Conservation (phyloP, 495 filamentous ascomycete genomes). For the Immersiella caudata region DNA sequence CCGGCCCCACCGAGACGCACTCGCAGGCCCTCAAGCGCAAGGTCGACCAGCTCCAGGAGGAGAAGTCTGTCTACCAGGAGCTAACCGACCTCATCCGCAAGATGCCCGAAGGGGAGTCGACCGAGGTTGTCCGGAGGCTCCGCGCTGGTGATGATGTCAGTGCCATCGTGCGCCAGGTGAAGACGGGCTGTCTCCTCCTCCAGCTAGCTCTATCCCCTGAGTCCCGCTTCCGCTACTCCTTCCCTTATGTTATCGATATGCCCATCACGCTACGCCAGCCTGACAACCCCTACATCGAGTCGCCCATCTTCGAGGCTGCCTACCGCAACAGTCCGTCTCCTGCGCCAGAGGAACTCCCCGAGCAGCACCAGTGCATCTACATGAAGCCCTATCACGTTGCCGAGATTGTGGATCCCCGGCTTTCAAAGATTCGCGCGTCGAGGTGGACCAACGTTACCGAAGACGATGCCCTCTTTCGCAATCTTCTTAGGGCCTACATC, state of each 20-base stretch:
- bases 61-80: conserved; percentile 32
- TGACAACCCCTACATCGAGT: conserved; percentile 35
- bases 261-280: conserved; percentile 28
- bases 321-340: neutral
- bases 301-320: conserved; percentile 34
- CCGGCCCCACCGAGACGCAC: conserved; percentile 35
- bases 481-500: conserved; percentile 31
- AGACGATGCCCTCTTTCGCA: conserved; percentile 32
- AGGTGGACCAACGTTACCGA: conserved; percentile 34
- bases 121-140: conserved; percentile 35
- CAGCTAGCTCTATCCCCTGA: conserved; percentile 37
- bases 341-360: neutral
- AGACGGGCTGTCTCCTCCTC: conserved; percentile 35
- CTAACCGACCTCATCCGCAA: conserved; percentile 31
- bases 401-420: conserved; percentile 30
- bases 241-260: conserved; percentile 35
- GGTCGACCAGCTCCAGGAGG: conserved; percentile 31
- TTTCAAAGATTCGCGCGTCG: conserved; percentile 27
- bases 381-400: conserved; percentile 36
- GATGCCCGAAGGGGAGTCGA: conserved; percentile 24
- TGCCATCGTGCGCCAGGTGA: conserved; percentile 36
- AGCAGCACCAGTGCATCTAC: conserved; percentile 18
- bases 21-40: conserved; percentile 37
- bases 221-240: conserved; percentile 35
- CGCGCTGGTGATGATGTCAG: conserved; percentile 33